phyloP scores from a whole-genome alignment of 306 rosid species.

The apple (Malus domestica) region ASM211411v1 NC_041791.1:36865001-36865500 shows the following conservation, averaged over 20 bases:
- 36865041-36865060: slow-evolving; percentile 13
- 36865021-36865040: not conserved
- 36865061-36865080: slow-evolving; percentile 72
- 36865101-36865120: slow-evolving; percentile 98
- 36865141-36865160: slow-evolving; percentile 62
- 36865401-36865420: not conserved
- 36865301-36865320: slow-evolving; percentile 9
- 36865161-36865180: not conserved
- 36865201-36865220: slow-evolving; percentile 8
- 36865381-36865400: not conserved
- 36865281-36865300: slow-evolving; percentile 1
- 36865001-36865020: not conserved
- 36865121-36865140: slow-evolving; percentile 99
- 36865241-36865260: not conserved
- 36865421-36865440: slow-evolving; percentile 7
- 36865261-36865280: not conserved
- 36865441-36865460: not conserved
- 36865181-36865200: not conserved
- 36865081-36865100: slow-evolving; percentile 92
- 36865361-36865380: not conserved
- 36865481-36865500: not conserved
- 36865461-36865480: not conserved
- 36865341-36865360: slow-evolving; percentile 30
- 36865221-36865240: not conserved
- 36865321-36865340: not conserved